Base-by-base conservation (phyloP, 2,329 filamentous ascomycete species). In the Cordyceps javanica region DNA sequence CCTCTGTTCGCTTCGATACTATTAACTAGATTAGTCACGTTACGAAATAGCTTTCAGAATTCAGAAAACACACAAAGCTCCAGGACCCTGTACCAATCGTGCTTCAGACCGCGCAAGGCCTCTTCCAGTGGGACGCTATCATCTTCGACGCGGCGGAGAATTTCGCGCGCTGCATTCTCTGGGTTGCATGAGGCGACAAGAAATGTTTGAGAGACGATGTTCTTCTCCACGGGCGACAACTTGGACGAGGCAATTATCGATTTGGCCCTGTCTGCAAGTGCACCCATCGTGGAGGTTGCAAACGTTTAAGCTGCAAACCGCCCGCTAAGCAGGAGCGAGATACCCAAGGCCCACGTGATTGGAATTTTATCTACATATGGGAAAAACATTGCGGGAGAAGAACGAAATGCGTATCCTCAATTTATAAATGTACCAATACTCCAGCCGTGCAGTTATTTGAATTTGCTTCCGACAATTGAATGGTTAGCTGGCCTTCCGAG, bases 221-320 rank as follows among this genome's bases (percentile, higher is more conserved):
- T 55, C 23, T 55, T 46, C n/a, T 55, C 52, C 8, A 46, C 42
- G 7, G 42, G 42, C 32, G 52, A 55, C 4, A 55, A n/a, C 11
- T 55, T 55, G 10, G 52, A 55, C 7, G 39, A 45, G 28, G 52
- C 28, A 5, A 55, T 55, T 3, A 46, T 19, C 10, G 28, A 21
- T n/a, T 26, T 46, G 21, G 52, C 52, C 14, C 16, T 55, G 41
- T 55, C 41, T 26, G 41, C 51, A 39, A 45, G 14, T 41, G 19
- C 21, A 39, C 41, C 28, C 41, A 54, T 54, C 5, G 51, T 55
- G n/a, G 19, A 38, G 30, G 41, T 38, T 46, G 41, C 38, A 54
- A 32, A 25, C n/a, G 19, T 11, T 3, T 11, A 25, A 54, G 16
- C 13, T 19, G 26, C n/a, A 9, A 16, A 13, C 26, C 16, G 8